These are phyloP conservation scores for Petrea volubilis DNA, from an alignment of 257 asterid genomes.

Conservation along the genomic window DNA sequence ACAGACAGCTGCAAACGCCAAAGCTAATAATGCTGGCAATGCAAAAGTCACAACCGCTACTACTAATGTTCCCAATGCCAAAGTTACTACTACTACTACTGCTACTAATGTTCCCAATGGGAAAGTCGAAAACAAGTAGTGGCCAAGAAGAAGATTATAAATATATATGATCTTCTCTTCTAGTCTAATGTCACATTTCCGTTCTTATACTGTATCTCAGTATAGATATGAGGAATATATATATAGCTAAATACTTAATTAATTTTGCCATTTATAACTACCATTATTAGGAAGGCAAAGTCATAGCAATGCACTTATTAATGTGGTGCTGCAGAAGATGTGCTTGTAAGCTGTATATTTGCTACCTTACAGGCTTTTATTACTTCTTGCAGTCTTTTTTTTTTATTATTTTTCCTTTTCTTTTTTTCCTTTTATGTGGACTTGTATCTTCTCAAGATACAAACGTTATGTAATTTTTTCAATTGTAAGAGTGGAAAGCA, in stretches of 20 bases:
- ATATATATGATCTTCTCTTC: slow-evolving; percentile 10
- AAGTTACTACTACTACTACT: too few species aligned
- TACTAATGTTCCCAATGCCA: too few species aligned
- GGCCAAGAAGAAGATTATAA: not conserved
- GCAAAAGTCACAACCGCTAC: too few species aligned
- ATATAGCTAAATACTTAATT: not conserved
- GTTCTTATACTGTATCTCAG: slow-evolving; percentile 34
- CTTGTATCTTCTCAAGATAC: slow-evolving; percentile 14
- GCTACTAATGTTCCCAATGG: slow-evolving; percentile 1
- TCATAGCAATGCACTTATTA: slow-evolving; percentile 14
- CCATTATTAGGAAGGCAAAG: slow-evolving; percentile 8
- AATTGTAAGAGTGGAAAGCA: slow-evolving; percentile 15
- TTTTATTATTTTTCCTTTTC: too few species aligned
- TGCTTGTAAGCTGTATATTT: slow-evolving; percentile 16
- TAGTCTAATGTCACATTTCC: not conserved
- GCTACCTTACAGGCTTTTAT: slow-evolving; percentile 3
- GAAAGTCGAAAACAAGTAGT: slow-evolving; percentile 32
- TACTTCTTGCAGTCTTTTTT: too few species aligned
- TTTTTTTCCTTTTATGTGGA: too few species aligned
- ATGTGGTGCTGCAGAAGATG: slow-evolving; percentile 12
- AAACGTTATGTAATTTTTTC: not conserved
- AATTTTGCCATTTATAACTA: slow-evolving; percentile 5
- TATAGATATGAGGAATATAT: slow-evolving; percentile 31
- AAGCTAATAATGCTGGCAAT: slow-evolving; percentile 17
- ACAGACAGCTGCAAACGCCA: slow-evolving; percentile 17